phyloP scores from a whole-genome alignment of 164 flowering plant species.

The Amborella trichopoda region DNA sequence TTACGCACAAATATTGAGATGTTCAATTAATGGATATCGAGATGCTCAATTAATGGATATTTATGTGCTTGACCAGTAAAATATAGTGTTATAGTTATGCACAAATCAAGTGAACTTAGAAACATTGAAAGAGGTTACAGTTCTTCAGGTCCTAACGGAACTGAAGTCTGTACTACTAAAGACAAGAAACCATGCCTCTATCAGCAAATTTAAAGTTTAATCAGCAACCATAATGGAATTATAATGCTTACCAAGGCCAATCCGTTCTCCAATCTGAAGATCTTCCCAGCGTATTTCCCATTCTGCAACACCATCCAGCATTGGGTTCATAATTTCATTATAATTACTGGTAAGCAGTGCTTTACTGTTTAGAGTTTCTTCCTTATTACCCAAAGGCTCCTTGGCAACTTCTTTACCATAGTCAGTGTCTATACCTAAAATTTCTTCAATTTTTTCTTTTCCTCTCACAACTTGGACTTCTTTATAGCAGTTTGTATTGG shows the following conservation, averaged over 20 bases:
- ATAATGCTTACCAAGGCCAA: constrained; percentile 93
- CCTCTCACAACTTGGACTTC: constrained; percentile 15
- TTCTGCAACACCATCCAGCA: constrained; percentile 60
- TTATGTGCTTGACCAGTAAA: no score
- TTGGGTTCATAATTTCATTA: constrained; percentile 25
- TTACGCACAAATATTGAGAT: no score
- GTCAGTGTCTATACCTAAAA: constrained; percentile 8
- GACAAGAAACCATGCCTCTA: no score
- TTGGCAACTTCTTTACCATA: constrained; percentile 4
- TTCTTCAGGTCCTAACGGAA: no score
- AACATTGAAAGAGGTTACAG: no score
- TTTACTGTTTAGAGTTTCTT: constrained; percentile 14
- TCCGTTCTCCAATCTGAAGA: constrained; percentile 89
- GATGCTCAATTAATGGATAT: no score
- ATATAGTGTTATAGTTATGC: no score
- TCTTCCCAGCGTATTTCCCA: constrained; percentile 96
- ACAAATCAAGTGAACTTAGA: no score
- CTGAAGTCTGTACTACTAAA: no score
- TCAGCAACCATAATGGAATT: no score
- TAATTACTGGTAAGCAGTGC: constrained; percentile 12
- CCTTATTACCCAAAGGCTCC: constrained; percentile 4
- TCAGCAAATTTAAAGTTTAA: no score
- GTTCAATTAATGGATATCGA: no score
- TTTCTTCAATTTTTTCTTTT: constrained; percentile 8
- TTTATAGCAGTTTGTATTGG: constrained; percentile 8